Evolutionary conservation across 2,329 filamentous ascomycete species (phyloP), one percentile per base, ranked within the genome.

Genomic region (Dendryphion nanum): DNA sequence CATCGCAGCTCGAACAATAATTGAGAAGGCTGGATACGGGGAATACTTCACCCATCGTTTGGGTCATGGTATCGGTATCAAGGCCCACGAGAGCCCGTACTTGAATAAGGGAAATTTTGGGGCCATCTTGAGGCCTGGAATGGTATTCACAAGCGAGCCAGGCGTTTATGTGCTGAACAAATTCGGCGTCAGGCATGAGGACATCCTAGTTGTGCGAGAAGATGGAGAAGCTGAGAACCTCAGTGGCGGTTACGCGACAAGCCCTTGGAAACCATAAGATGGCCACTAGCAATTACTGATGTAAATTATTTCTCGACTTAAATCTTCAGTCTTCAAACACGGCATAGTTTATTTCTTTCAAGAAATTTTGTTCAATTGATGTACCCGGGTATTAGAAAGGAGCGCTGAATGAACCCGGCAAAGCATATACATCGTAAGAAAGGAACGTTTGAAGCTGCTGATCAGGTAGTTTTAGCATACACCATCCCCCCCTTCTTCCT

Each of bases 51-150:
- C 79, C 1, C 80, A 83, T 47, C 72, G 80, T 1, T 65, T 83
- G 1, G 80, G 80, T 1, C 81, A 84, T 48, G 76, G 80, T 2
- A 82, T 84, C 33, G 81, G 80, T 0, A 82, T 84, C 53, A 83
- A 83, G 61, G 79, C 79, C 1, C 80, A 83, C 45, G 80, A 83
- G 53, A 79, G 76, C 19, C 80, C 79, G 0, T 83, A 83, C 47
- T 62, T 83, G 20, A 81, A 83, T 54, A 79, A 82, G 50, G 81
- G 77, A 40, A 83, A 83, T 48, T 65, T 63, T 2, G 60, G 54
- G 2, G 64, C 67, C 0, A 50, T 64, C 1, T 62, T 83, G 4
- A 65, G 68, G 31, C 64, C 76, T 0, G 79, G 80, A 0, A 83
- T 83, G 79, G 71, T 73, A 0, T 83, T 83, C 43, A 83, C 81